Conservation (phyloP, 192 early-diverging fungal genomes). For the Allomyces macrogynus region DNA sequence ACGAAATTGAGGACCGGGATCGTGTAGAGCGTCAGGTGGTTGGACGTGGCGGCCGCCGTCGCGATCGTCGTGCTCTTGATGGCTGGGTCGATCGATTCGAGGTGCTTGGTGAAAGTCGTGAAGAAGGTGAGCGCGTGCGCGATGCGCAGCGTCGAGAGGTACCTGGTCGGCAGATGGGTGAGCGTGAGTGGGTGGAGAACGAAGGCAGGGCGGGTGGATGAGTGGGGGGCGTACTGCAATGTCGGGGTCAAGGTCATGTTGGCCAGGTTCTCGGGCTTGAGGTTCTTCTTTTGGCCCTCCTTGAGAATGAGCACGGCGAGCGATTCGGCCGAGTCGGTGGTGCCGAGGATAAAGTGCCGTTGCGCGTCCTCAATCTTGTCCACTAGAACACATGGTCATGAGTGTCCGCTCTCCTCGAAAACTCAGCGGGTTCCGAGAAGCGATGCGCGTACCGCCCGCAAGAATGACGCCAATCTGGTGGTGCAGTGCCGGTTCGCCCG, state of each 20-base stretch:
- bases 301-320: neutral
- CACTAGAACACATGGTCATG: too few relatives aligned
- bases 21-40: neutral
- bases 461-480: conserved; percentile 48
- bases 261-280: too few relatives aligned
- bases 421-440: too few relatives aligned
- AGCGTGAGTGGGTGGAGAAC: too few relatives aligned
- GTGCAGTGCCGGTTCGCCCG: conserved; percentile 49
- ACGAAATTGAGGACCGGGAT: neutral
- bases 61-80: neutral
- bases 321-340: neutral
- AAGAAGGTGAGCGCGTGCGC: neutral
- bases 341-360: neutral
- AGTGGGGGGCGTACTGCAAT: too few relatives aligned
- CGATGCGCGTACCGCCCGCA: conserved; percentile 27
- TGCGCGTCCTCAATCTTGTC: neutral
- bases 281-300: too few relatives aligned
- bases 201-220: too few relatives aligned
- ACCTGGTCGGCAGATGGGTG: neutral
- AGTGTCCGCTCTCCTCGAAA: too few relatives aligned
- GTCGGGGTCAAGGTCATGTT: too few relatives aligned
- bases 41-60: neutral
- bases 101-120: neutral
- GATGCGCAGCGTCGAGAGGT: neutral
- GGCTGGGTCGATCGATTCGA: neutral